These are phyloP conservation scores for Cryptococcus sp. DNA, from an alignment of 1,284 basidiomycete species.

Conservation along the genomic window DNA sequence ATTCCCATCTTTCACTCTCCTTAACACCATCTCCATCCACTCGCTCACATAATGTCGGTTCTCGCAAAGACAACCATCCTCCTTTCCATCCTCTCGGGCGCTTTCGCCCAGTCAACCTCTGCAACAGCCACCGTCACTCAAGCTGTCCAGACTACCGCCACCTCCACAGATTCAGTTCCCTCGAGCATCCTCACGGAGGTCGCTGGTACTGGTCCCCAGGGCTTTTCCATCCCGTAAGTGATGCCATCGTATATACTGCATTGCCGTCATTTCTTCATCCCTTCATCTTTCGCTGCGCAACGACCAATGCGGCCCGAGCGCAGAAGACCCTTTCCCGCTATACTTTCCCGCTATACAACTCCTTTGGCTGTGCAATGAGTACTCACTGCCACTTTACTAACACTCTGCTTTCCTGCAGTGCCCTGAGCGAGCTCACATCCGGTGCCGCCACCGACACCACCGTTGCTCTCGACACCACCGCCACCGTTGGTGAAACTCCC, in stretches of 20 bases:
- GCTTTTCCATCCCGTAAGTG: slow-evolving; percentile 49
- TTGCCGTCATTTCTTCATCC: too few relatives aligned
- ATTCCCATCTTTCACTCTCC: neutral
- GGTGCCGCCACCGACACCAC: slow-evolving; percentile 66
- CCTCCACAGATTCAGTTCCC: slow-evolving; percentile 8
- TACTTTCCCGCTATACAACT: neutral
- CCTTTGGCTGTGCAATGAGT: too few relatives aligned
- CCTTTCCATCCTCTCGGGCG: slow-evolving; percentile 21
- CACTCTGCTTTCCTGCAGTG: slow-evolving; percentile 16
- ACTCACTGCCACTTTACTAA: neutral
- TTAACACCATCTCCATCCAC: neutral
- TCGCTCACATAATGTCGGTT: slow-evolving; percentile 19
- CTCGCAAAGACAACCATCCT: slow-evolving; percentile 15
- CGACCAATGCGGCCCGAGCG: too few relatives aligned
- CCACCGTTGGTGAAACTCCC: slow-evolving; percentile 42
- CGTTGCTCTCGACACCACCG: slow-evolving; percentile 55
- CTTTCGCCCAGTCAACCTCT: slow-evolving; percentile 17
- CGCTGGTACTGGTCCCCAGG: slow-evolving; percentile 27
- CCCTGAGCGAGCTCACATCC: slow-evolving; percentile 64
- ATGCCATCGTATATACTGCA: too few relatives aligned
- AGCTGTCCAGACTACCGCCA: slow-evolving; percentile 8
- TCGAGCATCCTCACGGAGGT: slow-evolving; percentile 10
- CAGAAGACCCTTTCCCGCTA: neutral
- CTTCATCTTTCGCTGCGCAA: too few relatives aligned
- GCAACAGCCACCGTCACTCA: slow-evolving; percentile 16